Base-by-base conservation (phyloP, 139 green algal species). In the Coccomyxa sp. region DNA sequence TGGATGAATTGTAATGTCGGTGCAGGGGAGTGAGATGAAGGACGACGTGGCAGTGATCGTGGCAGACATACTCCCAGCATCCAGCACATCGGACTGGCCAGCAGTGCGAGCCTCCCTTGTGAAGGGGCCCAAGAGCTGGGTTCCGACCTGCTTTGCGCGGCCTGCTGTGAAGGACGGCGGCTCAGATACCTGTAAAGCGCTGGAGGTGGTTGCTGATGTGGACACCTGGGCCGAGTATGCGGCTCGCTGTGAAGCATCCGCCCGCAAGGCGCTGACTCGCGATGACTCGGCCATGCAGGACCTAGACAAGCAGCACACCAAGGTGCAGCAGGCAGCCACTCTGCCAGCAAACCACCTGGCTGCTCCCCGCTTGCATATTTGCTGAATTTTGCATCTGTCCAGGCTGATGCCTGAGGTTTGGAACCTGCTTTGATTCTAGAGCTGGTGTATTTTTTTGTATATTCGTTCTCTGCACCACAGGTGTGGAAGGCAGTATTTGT, bases 1-100 rank as follows among this genome's bases (percentile, higher is more conserved):
- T 59, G 45, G 15, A 67, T 51, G 21, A 12, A 71, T 3, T 71
- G 81, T n/a, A n/a, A n/a, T n/a, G n/a, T n/a, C n/a, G 32, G 23
- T 51, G 3, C 38, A 66, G n/a, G 67, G 67, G 10, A 71, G 67
- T 10, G 38, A 66, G 66, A 60, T 84, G 66, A 79, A 51, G n/a
- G 81, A 84, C 79, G 81, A 84, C 38, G 45, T 84, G 13, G 66
- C 81, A 32, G 31, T 84, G 32, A 13, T 60, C 51, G 38, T 84
- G 67, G 38, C 77, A 67, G 81, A 84, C 67, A 74, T 84, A 21
- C 67, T 84, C 32, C 81, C 81, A 12, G 17, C 21, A 23, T 51
- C 32, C 60, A 76, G 60, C 17, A 83, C 28, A 15, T 77, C 4
- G 18, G 18, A 25, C 18, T 25, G 18, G 63, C 63, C 18, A 25